Evolutionary conservation across 2,329 filamentous ascomycete genomes (phyloP).

Genomic region (Aspergillus fructus): DNA sequence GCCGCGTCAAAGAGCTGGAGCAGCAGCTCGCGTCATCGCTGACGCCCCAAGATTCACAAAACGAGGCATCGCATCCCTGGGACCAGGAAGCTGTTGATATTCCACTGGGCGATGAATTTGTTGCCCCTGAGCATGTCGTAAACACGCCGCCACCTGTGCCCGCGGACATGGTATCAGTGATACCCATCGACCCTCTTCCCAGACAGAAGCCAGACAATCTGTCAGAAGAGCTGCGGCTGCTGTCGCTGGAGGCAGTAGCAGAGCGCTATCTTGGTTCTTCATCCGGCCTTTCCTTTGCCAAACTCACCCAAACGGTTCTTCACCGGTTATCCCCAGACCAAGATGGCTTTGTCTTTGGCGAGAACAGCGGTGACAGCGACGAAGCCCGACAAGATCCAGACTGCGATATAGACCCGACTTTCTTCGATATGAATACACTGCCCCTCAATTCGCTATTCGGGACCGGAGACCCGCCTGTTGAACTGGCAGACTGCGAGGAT

Average conservation of each 20-base stretch:
- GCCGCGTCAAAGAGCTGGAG: constrained; percentile 24
- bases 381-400: too few species aligned
- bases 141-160: too few species aligned
- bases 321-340: constrained; percentile 44
- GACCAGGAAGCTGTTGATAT: neutral
- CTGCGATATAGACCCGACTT: too few species aligned
- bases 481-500: too few species aligned
- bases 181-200: neutral
- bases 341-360: constrained; percentile 43
- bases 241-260: constrained; percentile 47
- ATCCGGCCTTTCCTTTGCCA: constrained; percentile 48
- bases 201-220: constrained; percentile 1
- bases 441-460: neutral
- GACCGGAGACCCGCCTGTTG: constrained; percentile 7
- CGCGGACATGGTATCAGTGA: neutral
- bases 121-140: too few species aligned
- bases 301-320: constrained; percentile 44
- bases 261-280: constrained; percentile 47
- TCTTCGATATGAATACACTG: too few species aligned
- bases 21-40: constrained; percentile 14
- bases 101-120: too few species aligned
- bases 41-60: neutral
- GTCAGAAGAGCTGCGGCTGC: constrained; percentile 35
- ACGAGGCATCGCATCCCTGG: neutral
- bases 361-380: constrained; percentile 2